Evolutionary conservation across 495 filamentous ascomycete genomes (phyloP).

Genomic region (Xylaria longipes): DNA sequence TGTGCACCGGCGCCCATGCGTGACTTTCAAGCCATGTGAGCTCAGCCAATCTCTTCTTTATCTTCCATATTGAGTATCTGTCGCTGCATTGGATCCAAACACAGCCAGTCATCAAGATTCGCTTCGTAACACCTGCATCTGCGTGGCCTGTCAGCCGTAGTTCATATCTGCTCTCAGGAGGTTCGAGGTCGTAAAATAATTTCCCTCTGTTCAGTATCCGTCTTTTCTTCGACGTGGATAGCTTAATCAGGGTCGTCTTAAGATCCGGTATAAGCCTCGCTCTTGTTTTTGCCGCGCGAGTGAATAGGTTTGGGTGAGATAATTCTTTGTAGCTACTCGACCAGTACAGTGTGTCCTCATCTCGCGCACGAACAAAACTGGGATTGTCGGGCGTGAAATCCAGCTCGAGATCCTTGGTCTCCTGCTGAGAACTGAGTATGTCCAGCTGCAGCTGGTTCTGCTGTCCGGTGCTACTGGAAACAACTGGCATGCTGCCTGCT

Average conservation of each 20-base stretch:
- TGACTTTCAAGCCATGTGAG: background rate
- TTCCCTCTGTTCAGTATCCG: background rate
- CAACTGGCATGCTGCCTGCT: no score
- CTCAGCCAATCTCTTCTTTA: slow-evolving; percentile 5
- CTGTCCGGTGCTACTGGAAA: no score
- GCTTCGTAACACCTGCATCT: background rate
- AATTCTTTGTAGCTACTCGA: slow-evolving; percentile 4
- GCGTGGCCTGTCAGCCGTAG: background rate
- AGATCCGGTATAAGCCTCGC: background rate
- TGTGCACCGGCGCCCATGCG: background rate
- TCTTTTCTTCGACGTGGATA: background rate
- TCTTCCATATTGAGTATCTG: background rate
- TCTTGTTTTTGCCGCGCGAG: slow-evolving; percentile 3
- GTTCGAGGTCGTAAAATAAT: background rate
- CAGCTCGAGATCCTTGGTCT: background rate
- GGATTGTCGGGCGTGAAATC: slow-evolving; percentile 7
- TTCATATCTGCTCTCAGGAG: background rate
- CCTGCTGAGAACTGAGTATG: background rate
- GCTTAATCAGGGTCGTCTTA: background rate
- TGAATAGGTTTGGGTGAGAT: slow-evolving; percentile 3
- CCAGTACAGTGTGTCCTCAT: background rate
- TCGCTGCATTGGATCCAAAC: slow-evolving; percentile 9
- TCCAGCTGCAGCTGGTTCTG: background rate
- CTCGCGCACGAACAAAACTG: background rate
- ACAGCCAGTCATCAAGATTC: background rate